Evolutionary conservation across 352 stramenopile species (phyloP), one percentile per base, ranked within the genome.

Genomic region (Pythium brachiatum): DNA sequence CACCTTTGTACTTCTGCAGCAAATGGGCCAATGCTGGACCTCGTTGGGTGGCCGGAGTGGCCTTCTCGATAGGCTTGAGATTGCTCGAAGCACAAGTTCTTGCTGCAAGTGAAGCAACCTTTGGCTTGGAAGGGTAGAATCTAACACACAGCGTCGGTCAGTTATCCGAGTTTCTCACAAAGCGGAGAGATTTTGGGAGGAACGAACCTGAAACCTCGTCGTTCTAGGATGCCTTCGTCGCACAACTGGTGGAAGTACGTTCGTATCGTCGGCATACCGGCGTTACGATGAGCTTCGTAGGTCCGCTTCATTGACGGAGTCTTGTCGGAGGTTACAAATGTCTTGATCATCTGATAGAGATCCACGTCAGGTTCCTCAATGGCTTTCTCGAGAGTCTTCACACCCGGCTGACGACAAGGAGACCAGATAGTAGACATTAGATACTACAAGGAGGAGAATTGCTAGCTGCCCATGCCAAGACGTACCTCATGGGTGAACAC

Each of bases 271-370:
- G 54, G 27, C 32, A 46, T 56, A 3, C 32, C 18, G 23, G 46
- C 21, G 31, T 36, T 54, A 3, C 39, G 13, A 31, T 48, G 32
- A 29, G 26, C 13, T n/a, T 63, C 51, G 2, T 57, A 52, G 3
- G 46, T 43, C 48, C 47, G n/a, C 51, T 59, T 66, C 60, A 73
- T 69, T 16, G 53, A 65, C 3, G 66, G 52, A 27, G 46, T 34
- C 16, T 44, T 31, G 18, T 41, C 56, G 15, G 31, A 26, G 8
- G 53, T 12, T 9, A 69, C 66, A n/a, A 72, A 59, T 8, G 34
- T 54, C 47, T 68, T 68, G 53, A 68, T 68, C 11, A 46, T 58
- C 41, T 68, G 53, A 15, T 62, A 62, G 8, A 68, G 26, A 34
- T 34, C 44, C 25, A 68, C 44, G 23, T 53, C 25, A 4, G n/a